phyloP scores from a whole-genome alignment of 2,329 filamentous ascomycete genomes.

The Chalara sp. region DNA sequence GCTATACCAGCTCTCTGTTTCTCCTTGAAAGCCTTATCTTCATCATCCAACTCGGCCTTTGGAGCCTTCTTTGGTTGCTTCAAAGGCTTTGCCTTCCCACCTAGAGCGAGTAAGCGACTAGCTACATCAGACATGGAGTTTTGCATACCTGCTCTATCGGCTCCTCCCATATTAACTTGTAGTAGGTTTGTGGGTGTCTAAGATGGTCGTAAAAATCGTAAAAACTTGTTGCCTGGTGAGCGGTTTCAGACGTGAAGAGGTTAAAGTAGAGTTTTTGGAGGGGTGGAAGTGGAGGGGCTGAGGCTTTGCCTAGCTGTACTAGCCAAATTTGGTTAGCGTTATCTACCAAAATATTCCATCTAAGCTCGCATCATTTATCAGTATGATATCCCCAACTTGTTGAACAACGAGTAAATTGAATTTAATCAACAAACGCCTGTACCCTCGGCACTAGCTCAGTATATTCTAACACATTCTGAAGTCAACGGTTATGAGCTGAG shows the following conservation, averaged over 20 bases:
- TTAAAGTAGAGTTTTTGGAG: conserved; percentile 1
- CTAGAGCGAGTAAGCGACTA: conserved; percentile 33
- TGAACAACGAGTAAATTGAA: background rate
- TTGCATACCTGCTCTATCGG: conserved; percentile 55
- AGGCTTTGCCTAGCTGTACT: conserved; percentile 1
- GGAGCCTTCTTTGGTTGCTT: conserved; percentile 81
- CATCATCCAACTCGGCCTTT: conserved; percentile 76
- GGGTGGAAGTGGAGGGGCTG: conserved; percentile 7
- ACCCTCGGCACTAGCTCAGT: background rate
- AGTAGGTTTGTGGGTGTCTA: background rate
- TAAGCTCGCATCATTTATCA: background rate
- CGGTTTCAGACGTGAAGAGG: background rate
- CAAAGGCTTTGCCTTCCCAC: conserved; percentile 76
- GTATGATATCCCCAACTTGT: too few relatives aligned
- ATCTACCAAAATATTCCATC: background rate
- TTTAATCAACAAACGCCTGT: background rate
- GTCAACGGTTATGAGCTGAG: conserved; percentile 23
- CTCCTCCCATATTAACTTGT: conserved; percentile 57
- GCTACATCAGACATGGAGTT: background rate
- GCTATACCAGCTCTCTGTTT: conserved; percentile 77
- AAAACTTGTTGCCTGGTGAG: background rate
- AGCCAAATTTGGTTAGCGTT: background rate
- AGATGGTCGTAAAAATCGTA: too few relatives aligned
- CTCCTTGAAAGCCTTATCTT: conserved; percentile 74
- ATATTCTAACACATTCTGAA: background rate